phyloP scores from a whole-genome alignment of 176 grass and related monocot genomes.

The Dendrocalamus sinicus region DNA sequence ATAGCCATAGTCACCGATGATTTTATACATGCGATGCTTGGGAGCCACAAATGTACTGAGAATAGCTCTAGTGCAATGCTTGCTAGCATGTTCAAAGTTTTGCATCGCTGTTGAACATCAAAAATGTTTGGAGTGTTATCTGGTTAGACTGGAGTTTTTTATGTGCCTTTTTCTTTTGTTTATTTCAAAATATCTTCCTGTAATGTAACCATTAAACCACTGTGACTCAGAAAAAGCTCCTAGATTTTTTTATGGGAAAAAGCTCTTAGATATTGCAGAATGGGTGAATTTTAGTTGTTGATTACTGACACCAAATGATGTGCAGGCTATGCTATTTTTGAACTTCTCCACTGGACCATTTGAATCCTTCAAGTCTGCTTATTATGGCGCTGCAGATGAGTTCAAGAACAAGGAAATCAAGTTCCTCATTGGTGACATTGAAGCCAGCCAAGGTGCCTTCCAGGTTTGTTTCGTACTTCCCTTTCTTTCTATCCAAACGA shows the following conservation, averaged over 20 bases:
- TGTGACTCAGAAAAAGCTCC: background rate
- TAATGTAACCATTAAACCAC: background rate
- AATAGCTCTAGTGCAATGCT: background rate
- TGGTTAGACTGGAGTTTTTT: background rate
- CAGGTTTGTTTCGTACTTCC: constrained; percentile 60
- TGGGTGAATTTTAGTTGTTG: background rate
- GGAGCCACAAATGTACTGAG: background rate
- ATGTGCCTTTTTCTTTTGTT: background rate
- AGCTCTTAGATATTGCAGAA: background rate
- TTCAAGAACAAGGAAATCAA: constrained; percentile 77
- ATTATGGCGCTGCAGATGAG: constrained; percentile 59
- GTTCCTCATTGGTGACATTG: constrained; percentile 92
- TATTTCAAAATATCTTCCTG: background rate
- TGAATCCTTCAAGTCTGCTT: constrained; percentile 71
- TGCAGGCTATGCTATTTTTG: constrained; percentile 83
- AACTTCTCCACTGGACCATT: constrained; percentile 73
- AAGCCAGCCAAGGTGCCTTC: constrained; percentile 78
- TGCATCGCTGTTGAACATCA: background rate
- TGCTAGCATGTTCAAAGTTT: background rate
- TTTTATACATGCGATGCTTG: background rate
- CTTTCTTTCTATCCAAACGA: background rate
- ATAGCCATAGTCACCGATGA: background rate
- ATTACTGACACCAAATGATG: constrained; percentile 32
- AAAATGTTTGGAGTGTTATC: background rate
- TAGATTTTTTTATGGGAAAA: background rate